Conservation (phyloP, 2,329 filamentous ascomycete genomes). For the Taxawa tesnikishii region DNA sequence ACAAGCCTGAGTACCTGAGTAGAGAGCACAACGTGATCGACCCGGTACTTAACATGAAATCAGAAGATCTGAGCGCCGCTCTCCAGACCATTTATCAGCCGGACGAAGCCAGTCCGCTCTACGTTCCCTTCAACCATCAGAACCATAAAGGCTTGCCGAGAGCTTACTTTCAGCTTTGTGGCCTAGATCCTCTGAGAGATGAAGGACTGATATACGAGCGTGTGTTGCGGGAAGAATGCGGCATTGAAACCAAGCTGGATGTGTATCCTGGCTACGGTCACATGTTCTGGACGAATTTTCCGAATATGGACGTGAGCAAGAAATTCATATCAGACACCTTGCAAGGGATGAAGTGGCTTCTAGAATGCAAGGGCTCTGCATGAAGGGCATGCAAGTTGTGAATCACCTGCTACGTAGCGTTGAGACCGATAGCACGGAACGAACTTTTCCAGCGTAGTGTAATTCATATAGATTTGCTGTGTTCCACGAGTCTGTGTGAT, state of each 20-base stretch:
- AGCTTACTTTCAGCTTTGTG: conserved; percentile 29
- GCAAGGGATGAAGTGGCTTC: no score
- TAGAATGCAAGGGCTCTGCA: no score
- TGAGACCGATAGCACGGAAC: no score
- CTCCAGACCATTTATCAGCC: conserved; percentile 1
- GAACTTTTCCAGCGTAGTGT: no score
- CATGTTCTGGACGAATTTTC: no score
- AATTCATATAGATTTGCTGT: no score
- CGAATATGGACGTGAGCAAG: no score
- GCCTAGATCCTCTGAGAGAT: conserved; percentile 31
- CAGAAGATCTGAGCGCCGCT: neutral
- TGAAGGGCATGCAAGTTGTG: no score
- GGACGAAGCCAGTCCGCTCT: conserved; percentile 5
- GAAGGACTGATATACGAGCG: conserved; percentile 31
- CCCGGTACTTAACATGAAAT: neutral
- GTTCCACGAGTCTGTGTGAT: no score
- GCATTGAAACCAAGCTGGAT: conserved; percentile 22
- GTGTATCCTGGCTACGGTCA: conserved; percentile 27
- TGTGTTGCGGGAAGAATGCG: conserved; percentile 20
- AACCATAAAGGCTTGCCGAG: conserved; percentile 25
- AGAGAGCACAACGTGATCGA: neutral
- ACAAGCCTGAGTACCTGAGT: conserved; percentile 16
- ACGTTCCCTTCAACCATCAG: conserved; percentile 7
- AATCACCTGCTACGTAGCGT: no score
- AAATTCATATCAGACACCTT: no score